Evolutionary conservation across 805 yeast genomes (phyloP).

Genomic region (Kluyveromyces nonfermentans): DNA sequence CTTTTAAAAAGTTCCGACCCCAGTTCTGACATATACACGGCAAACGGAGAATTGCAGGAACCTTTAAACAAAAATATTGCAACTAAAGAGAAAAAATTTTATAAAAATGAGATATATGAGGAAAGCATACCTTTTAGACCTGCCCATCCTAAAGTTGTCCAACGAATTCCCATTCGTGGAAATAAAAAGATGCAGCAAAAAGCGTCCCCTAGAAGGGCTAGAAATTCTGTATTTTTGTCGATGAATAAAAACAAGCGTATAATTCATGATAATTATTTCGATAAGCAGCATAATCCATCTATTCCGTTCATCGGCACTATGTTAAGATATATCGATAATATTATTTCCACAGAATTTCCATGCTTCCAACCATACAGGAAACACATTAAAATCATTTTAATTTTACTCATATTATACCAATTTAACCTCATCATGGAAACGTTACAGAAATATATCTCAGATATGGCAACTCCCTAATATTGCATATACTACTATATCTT

Average conservation of each 20-base stretch:
- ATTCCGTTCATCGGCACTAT: neutral
- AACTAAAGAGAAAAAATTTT: neutral
- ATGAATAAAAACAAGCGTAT: neutral
- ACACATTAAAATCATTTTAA: slow-evolving; percentile 1
- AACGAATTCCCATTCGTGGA: neutral
- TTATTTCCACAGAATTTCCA: neutral
- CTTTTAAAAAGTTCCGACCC: neutral
- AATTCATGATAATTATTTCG: too few species aligned
- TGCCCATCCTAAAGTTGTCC: neutral
- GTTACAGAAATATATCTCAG: neutral
- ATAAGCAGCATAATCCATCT: neutral
- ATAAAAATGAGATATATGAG: neutral
- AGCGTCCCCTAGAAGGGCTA: neutral
- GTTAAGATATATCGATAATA: neutral
- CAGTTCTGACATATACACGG: neutral
- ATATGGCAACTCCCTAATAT: neutral
- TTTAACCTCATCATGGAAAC: neutral
- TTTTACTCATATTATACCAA: neutral
- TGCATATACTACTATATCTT: neutral
- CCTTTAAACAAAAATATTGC: neutral
- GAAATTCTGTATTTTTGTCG: neutral
- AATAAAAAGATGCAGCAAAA: neutral
- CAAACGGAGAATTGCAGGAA: neutral
- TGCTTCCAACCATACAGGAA: neutral
- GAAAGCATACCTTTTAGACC: neutral